These are phyloP conservation scores for Rhodotorula sp. DNA, from an alignment of 1,284 basidiomycete genomes.

Conservation along the genomic window DNA sequence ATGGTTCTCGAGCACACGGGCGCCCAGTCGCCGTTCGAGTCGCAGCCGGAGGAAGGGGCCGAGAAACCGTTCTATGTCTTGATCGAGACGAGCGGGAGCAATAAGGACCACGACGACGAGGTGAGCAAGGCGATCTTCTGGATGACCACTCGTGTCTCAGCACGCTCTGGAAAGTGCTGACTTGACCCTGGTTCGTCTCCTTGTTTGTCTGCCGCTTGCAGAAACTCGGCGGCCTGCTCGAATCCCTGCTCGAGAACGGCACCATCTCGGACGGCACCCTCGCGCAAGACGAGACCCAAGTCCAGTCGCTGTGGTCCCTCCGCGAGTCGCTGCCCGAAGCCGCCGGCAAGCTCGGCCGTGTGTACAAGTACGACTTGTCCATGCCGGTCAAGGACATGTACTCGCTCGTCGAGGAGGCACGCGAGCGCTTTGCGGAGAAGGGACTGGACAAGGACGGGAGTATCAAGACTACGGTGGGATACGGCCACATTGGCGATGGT, in stretches of 20 bases:
- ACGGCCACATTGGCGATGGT: conserved; percentile 97
- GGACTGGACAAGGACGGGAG: conserved; percentile 66
- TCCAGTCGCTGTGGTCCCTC: conserved; percentile 84
- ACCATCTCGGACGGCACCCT: conserved; percentile 88
- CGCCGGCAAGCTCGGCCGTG: conserved; percentile 87
- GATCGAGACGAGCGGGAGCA: conserved; percentile 93
- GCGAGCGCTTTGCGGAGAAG: conserved; percentile 68
- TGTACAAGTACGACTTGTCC: conserved; percentile 97
- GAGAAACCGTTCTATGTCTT: conserved; percentile 71
- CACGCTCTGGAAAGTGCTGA: neutral
- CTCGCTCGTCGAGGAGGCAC: conserved; percentile 77
- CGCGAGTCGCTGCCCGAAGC: conserved; percentile 95
- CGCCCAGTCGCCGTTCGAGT: conserved; percentile 58
- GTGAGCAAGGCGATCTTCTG: conserved; percentile 53
- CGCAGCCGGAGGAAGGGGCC: conserved; percentile 47
- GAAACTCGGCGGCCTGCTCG: conserved; percentile 85
- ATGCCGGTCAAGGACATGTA: conserved; percentile 88
- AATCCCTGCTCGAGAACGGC: conserved; percentile 73
- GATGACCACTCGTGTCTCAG: neutral
- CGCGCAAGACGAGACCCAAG: conserved; percentile 88
- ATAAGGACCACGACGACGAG: conserved; percentile 92
- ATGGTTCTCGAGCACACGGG: conserved; percentile 59
- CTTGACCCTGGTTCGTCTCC: no score
- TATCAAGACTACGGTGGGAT: conserved; percentile 80
- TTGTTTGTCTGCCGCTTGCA: conserved; percentile 48